Conservation (phyloP, 768 basidiomycete genomes). For the Boletus patriciae region DNA sequence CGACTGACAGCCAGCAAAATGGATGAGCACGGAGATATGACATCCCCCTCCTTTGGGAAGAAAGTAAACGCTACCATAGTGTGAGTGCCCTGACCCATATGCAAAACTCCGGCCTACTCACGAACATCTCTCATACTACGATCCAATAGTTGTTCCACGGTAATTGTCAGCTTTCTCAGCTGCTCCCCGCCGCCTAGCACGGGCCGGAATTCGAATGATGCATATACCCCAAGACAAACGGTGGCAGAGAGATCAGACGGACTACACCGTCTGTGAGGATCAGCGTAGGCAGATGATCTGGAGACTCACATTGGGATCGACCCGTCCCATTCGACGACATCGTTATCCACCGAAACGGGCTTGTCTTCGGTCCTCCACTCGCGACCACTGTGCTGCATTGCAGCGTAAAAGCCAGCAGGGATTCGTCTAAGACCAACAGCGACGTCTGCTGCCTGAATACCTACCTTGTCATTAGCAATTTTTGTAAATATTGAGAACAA, state of each 20-base stretch:
- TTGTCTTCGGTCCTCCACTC: neutral
- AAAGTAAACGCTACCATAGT: neutral
- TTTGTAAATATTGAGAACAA: neutral
- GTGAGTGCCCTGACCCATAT: neutral
- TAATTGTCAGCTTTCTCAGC: neutral
- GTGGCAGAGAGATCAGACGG: slow-evolving; percentile 3
- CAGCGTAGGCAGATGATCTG: neutral
- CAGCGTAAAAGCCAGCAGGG: slow-evolving; percentile 2
- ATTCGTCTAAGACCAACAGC: neutral
- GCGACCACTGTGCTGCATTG: neutral
- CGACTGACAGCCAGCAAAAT: neutral
- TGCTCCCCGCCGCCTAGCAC: slow-evolving; percentile 2
- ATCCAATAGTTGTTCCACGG: neutral
- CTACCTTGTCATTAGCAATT: neutral
- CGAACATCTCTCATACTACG: neutral
- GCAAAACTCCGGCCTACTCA: neutral
- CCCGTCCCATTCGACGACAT: slow-evolving; percentile 1
- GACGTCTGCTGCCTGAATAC: slow-evolving; percentile 1
- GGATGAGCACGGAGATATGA: neutral
- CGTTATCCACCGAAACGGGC: neutral
- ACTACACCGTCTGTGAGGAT: neutral
- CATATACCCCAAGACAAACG: neutral
- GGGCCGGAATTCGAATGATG: slow-evolving; percentile 4
- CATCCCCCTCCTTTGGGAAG: neutral
- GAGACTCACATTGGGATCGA: slow-evolving; percentile 1